A percentile compares a stretch with the other conserved stretches of the same genome.
Conservation (phyloP, 2,329 filamentous ascomycete species). For the Calcarisporium arbuscula region DNA sequence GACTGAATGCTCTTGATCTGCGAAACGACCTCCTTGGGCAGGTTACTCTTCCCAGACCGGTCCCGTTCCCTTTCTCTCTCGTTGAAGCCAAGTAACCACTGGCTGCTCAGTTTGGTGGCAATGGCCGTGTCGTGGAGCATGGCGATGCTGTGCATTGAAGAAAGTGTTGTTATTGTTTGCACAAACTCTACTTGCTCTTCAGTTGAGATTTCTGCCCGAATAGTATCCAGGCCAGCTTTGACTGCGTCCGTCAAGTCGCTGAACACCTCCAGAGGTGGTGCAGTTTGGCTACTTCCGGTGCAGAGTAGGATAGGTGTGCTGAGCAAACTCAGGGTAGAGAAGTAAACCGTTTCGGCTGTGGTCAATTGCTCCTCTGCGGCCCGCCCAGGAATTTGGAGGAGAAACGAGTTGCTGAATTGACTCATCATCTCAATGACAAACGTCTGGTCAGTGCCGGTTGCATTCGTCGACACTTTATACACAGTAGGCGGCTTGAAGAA, state of each 20-base stretch:
- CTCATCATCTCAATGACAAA: slow-evolving; percentile 37
- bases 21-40: slow-evolving; percentile 29
- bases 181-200: slow-evolving; percentile 9
- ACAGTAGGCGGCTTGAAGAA: slow-evolving; percentile 41
- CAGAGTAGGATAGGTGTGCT: slow-evolving; percentile 26
- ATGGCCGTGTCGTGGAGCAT: slow-evolving; percentile 31
- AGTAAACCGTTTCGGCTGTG: slow-evolving; percentile 35
- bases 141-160: slow-evolving; percentile 29
- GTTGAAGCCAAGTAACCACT: slow-evolving; percentile 29
- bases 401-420: slow-evolving; percentile 36
- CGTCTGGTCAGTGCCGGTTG: slow-evolving; percentile 33
- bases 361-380: slow-evolving; percentile 32
- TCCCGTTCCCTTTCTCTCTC: slow-evolving; percentile 34
- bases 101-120: slow-evolving; percentile 23
- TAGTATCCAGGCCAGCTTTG: slow-evolving; percentile 19
- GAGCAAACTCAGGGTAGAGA: slow-evolving; percentile 35
- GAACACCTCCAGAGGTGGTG: slow-evolving; percentile 17
- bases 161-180: slow-evolving; percentile 17
- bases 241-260: slow-evolving; percentile 19
- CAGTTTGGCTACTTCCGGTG: slow-evolving; percentile 16
- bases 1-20: slow-evolving; percentile 27
- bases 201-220: slow-evolving; percentile 13
- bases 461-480: slow-evolving; percentile 39
- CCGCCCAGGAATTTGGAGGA: slow-evolving; percentile 28
- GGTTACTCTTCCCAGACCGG: slow-evolving; percentile 28